Conservation (phyloP, 306 rosid genomes). For the Acacia melanoxylon region DNA sequence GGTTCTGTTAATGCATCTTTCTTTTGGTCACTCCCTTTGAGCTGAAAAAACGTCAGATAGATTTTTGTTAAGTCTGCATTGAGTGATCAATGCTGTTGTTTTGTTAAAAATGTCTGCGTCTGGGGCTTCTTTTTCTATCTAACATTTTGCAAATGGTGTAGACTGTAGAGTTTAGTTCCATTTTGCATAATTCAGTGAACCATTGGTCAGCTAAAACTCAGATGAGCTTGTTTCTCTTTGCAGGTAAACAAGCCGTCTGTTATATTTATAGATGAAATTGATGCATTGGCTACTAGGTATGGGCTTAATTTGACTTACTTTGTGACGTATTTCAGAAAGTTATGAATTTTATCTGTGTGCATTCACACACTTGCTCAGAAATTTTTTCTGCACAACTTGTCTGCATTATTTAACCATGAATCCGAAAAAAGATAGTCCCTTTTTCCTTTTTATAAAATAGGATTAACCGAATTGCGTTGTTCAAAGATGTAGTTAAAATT, state of each 20-base stretch:
- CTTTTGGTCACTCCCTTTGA: slow-evolving; percentile 19
- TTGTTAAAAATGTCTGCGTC: not conserved
- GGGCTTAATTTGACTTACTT: slow-evolving; percentile 21
- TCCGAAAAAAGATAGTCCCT: not conserved
- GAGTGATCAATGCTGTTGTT: not conserved
- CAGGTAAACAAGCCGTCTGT: slow-evolving; percentile 99
- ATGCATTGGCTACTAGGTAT: slow-evolving; percentile 95
- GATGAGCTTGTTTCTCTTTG: slow-evolving; percentile 35
- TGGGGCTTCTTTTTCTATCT: not conserved
- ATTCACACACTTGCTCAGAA: not conserved
- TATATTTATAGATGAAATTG: slow-evolving; percentile 95
- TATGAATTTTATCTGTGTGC: slow-evolving; percentile 17
- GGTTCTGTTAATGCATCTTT: not conserved
- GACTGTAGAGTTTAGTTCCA: slow-evolving; percentile 27
- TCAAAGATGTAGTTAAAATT: no score
- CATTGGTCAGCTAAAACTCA: slow-evolving; percentile 18
- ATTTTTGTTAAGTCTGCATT: slow-evolving; percentile 17
- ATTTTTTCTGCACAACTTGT: not conserved
- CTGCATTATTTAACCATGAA: slow-evolving; percentile 6
- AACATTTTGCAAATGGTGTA: slow-evolving; percentile 18
- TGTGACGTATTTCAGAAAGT: slow-evolving; percentile 9
- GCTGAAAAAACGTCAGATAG: slow-evolving; percentile 20
- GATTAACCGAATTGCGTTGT: no score
- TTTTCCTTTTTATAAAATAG: no score
- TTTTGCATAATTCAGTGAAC: slow-evolving; percentile 25